Percentiles rank a stretch among this genome's conserved stretches.
phyloP scores from a whole-genome alignment of 148 eudicot genomes.

The Polygonum maritimum region DNA sequence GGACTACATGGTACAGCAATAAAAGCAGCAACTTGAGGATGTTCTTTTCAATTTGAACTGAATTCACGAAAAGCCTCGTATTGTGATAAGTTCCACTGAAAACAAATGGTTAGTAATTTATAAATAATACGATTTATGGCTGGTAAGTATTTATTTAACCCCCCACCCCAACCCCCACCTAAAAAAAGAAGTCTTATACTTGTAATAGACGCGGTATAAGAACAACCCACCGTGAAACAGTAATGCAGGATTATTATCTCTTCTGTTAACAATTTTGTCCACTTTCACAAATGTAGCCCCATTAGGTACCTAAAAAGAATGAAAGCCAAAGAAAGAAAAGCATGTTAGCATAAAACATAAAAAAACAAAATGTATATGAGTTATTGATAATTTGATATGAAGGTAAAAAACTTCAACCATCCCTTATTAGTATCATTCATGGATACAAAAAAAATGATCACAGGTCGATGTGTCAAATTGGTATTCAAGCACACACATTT shows the following conservation, averaged over 20 bases:
- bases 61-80: neutral
- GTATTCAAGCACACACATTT: too few species aligned
- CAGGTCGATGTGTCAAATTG: too few species aligned
- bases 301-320: slow-evolving; percentile 49
- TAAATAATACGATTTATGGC: neutral
- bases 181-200: neutral
- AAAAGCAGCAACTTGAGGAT: neutral
- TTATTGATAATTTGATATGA: neutral
- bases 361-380: neutral
- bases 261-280: slow-evolving; percentile 58
- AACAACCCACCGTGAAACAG: slow-evolving; percentile 58
- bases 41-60: neutral
- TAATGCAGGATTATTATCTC: slow-evolving; percentile 84
- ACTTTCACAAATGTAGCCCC: slow-evolving; percentile 93
- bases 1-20: neutral
- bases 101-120: neutral
- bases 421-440: neutral
- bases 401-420: neutral
- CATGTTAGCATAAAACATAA: neutral
- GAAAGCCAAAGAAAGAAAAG: neutral
- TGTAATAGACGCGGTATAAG: neutral
- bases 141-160: neutral
- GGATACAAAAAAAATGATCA: neutral
- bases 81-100: neutral
- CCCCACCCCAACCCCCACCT: too few species aligned